Evolutionary conservation across 2,329 filamentous ascomycete species (phyloP), one percentile per base, ranked within the genome.

Genomic region (Cladosporium sphaerospermum): DNA sequence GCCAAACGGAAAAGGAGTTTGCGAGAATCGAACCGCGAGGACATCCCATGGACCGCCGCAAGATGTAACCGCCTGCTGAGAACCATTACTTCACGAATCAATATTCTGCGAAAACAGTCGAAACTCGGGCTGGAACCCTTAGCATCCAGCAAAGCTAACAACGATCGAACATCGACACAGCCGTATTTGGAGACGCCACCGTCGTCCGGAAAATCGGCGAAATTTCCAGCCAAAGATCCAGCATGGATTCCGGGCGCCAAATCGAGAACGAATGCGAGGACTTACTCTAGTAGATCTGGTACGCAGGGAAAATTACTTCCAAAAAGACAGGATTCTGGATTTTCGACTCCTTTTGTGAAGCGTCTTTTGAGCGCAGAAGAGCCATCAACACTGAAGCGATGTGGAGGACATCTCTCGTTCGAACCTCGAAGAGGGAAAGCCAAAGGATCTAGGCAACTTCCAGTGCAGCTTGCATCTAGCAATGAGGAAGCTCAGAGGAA

Each of bases 31-130:
- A 28, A 10, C 18, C 48, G 48, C 9, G 44, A 36, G 19, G 55
- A 57, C 16, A 52, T 69, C 18, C 66, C 69, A 44, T 74, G 71
- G 71, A 74, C 69, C 7, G 69, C 71, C 13, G 65, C 69, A 43
- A 69, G 71, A 39, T 74, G 72, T 59, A 72, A 72, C 54, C 67
- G 72, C 47, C 62, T 74, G 4, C 64, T 74, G 0, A 66, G 72
- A 40, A 71, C 71, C 11, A 65, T 74, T 10, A 68, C 69, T 13
- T 71, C 69, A 11, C 69, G 71, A 56, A 66, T 74, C 44, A 60
- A 63, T 28, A 69, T 69, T 28, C 62, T 74, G 7, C 62, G 67
- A 36, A 71, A 68, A 36, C 41, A 50, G 23, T 33, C 48, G n/a
- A 52, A 31, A 39, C n/a, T 51, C 1, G 34, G 40, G 2, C 32